phyloP scores from a whole-genome alignment of 2,329 filamentous ascomycete genomes.

The Aspergillus fischeri region DNA sequence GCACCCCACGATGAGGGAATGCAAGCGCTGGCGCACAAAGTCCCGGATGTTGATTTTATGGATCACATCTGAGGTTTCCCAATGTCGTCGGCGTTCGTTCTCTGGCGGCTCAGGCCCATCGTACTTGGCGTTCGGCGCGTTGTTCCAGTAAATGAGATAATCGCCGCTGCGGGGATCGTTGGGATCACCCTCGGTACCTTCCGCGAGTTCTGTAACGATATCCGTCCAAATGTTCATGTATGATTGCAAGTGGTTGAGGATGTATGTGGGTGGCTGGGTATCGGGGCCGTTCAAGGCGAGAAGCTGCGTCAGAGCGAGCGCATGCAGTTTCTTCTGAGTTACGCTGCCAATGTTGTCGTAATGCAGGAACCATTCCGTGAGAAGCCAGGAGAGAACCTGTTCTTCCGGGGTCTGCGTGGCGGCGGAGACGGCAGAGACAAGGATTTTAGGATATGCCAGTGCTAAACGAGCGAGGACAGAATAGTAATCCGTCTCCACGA shows the following conservation, averaged over 20 bases:
- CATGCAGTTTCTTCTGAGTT: constrained; percentile 45
- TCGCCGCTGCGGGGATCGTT: constrained; percentile 32
- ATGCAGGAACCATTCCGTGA: constrained; percentile 47
- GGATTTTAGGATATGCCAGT: constrained; percentile 65
- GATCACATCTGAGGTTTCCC: constrained; percentile 39
- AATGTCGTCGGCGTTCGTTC: constrained; percentile 36
- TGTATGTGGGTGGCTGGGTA: constrained; percentile 35
- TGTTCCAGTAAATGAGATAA: constrained; percentile 40
- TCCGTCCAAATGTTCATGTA: constrained; percentile 47
- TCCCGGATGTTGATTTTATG: constrained; percentile 43
- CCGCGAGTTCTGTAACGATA: constrained; percentile 41
- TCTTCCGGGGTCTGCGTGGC: constrained; percentile 32
- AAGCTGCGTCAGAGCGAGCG: constrained; percentile 44
- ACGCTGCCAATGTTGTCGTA: constrained; percentile 46
- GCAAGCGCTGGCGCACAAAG: constrained; percentile 41
- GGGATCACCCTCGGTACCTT: constrained; percentile 36
- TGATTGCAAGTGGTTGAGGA: constrained; percentile 43
- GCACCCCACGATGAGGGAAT: constrained; percentile 35
- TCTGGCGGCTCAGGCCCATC: constrained; percentile 39
- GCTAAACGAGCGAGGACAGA: constrained; percentile 74
- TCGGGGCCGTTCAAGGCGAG: constrained; percentile 36
- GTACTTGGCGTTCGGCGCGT: constrained; percentile 28
- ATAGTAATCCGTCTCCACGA: constrained; percentile 82
- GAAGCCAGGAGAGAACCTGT: constrained; percentile 38
- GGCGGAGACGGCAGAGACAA: constrained; percentile 52